Evolutionary conservation across 1,284 basidiomycete genomes (phyloP).

Genomic region (Phaffia rhodozyma): DNA sequence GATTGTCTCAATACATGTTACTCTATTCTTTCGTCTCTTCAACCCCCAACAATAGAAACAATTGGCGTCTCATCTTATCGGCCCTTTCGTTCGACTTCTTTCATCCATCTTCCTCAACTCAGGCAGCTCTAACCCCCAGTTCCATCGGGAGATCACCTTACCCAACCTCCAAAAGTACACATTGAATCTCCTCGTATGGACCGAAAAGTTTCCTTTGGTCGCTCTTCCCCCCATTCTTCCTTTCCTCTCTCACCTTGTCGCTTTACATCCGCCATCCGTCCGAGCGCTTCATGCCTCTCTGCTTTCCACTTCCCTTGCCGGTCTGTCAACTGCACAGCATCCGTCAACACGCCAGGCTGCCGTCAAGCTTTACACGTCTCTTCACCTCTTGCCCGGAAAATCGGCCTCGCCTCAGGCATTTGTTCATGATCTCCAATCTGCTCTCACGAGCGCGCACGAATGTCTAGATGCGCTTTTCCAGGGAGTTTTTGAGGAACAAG

Average conservation of each 20-base stretch:
- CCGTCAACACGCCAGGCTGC: neutral
- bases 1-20: neutral
- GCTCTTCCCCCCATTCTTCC: conserved; percentile 4
- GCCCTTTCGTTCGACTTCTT: conserved; percentile 2
- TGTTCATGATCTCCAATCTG: conserved; percentile 8
- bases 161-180: conserved; percentile 14
- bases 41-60: conserved; percentile 1
- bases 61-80: conserved; percentile 2
- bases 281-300: conserved; percentile 11
- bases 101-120: conserved; percentile 11
- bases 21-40: neutral
- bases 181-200: conserved; percentile 9
- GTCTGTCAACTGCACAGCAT: neutral
- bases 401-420: conserved; percentile 11
- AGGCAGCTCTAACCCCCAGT: neutral
- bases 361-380: conserved; percentile 5
- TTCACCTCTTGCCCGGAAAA: conserved; percentile 11
- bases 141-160: conserved; percentile 12
- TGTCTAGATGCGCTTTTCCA: neutral
- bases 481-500: conserved; percentile 8
- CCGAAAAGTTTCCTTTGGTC: neutral
- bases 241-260: conserved; percentile 1
- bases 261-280: conserved; percentile 12
- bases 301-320: neutral
- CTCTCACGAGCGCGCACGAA: conserved; percentile 9